A percentile compares a stretch with the other conserved stretches of the same genome.
Conservation (phyloP, 495 filamentous ascomycete genomes). For the Thermothielavioides terrestris region DNA sequence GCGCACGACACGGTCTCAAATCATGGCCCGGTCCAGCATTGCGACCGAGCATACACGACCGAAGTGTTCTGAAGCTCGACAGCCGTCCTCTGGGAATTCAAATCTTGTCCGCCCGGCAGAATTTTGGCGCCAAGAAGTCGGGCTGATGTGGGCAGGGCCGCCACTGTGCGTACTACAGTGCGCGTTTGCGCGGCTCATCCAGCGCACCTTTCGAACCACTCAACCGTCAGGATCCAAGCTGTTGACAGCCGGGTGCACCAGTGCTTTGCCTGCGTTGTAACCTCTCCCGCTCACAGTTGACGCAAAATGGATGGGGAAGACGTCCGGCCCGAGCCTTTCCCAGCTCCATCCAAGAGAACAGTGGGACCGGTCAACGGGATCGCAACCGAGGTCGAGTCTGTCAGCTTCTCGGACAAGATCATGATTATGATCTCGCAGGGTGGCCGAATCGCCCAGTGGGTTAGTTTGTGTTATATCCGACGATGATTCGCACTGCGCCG, state of each 20-base stretch:
- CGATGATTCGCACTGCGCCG: not conserved
- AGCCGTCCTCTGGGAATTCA: slow-evolving; percentile 9
- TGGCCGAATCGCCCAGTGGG: slow-evolving; percentile 87
- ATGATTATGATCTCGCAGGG: slow-evolving; percentile 80
- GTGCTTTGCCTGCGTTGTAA: too few species aligned
- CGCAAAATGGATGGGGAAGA: slow-evolving; percentile 18
- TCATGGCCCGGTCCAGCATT: too few species aligned
- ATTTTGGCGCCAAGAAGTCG: slow-evolving; percentile 20
- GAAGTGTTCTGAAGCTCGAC: not conserved
- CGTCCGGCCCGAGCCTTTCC: slow-evolving; percentile 50
- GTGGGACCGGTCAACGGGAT: slow-evolving; percentile 56
- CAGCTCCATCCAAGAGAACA: slow-evolving; percentile 61
- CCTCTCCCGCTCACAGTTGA: too few species aligned
- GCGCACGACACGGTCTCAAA: too few species aligned
- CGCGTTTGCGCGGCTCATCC: too few species aligned
- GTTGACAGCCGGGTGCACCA: too few species aligned
- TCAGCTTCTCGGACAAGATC: slow-evolving; percentile 85
- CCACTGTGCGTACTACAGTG: slow-evolving; percentile 4
- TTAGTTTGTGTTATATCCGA: slow-evolving; percentile 33
- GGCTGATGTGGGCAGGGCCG: slow-evolving; percentile 1
- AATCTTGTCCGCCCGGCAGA: slow-evolving; percentile 45
- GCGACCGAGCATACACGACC: too few species aligned
- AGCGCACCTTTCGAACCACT: too few species aligned
- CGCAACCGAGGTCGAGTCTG: slow-evolving; percentile 59
- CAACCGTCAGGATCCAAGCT: too few species aligned